Conservation (phyloP, 2,329 filamentous ascomycete species). For the Arthrobotrys conoides region DNA sequence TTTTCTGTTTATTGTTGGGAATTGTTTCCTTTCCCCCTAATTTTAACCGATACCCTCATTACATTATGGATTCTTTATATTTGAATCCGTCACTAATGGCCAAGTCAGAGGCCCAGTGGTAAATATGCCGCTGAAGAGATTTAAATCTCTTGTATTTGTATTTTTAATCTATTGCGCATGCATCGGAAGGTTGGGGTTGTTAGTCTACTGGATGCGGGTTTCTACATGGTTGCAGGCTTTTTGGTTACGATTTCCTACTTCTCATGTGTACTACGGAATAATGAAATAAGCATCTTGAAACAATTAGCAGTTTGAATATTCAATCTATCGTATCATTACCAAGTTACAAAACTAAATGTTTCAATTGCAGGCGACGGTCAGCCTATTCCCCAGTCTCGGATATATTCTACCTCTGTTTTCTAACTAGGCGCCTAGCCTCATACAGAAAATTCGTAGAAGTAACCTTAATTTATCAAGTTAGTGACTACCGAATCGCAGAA, state of each 20-base stretch:
- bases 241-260: neutral
- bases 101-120: slow-evolving; percentile 11
- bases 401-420: no score
- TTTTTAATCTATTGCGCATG: slow-evolving; percentile 2
- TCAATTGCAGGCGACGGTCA: no score
- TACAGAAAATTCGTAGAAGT: no score
- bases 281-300: neutral
- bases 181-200: neutral
- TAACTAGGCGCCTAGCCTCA: no score
- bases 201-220: neutral
- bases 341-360: no score
- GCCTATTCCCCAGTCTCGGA: no score
- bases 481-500: no score
- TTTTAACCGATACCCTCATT: slow-evolving; percentile 24
- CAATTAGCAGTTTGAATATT: no score
- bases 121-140: neutral
- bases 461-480: no score
- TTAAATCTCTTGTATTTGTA: slow-evolving; percentile 12
- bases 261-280: neutral
- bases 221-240: neutral
- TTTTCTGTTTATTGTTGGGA: neutral
- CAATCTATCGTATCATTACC: neutral
- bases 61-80: neutral
- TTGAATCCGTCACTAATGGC: neutral
- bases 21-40: neutral